These are phyloP conservation scores for Acanthamoeba healyi DNA, from an alignment of 208 protist genomes.

Conservation along the genomic window DNA sequence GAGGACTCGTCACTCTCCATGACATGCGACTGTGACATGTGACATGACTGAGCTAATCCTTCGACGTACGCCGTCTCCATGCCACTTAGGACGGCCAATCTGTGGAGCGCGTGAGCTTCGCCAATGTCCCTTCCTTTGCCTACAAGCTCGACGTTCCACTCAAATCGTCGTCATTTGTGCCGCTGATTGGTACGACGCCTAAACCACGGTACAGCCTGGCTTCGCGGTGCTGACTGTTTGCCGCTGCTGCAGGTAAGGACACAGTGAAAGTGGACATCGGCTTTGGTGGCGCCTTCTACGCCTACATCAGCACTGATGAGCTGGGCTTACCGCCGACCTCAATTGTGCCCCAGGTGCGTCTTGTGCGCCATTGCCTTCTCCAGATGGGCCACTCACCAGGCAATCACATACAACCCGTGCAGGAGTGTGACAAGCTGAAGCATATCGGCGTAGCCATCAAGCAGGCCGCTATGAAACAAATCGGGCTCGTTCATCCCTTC, in stretches of 20 bases:
- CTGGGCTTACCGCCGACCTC: neutral
- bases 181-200: neutral
- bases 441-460: conserved; percentile 15
- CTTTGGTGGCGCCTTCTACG: conserved; percentile 18
- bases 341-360: neutral
- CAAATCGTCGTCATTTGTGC: neutral
- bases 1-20: too few relatives aligned
- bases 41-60: too few relatives aligned
- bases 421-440: neutral
- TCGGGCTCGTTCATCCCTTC: neutral
- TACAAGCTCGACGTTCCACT: neutral
- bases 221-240: too few relatives aligned
- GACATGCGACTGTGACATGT: too few relatives aligned
- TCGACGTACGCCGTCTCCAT: too few relatives aligned
- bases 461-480: conserved; percentile 8
- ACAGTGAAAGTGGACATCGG: conserved; percentile 13
- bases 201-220: too few relatives aligned
- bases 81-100: neutral
- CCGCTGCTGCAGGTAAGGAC: neutral
- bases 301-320: neutral
- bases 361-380: too few relatives aligned
- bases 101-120: conserved; percentile 24
- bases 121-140: conserved; percentile 32
- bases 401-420: too few relatives aligned
- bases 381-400: too few relatives aligned